These are phyloP conservation scores for Phanerochaete carnosa DNA, from an alignment of 768 basidiomycete species.

Conservation along the genomic window DNA sequence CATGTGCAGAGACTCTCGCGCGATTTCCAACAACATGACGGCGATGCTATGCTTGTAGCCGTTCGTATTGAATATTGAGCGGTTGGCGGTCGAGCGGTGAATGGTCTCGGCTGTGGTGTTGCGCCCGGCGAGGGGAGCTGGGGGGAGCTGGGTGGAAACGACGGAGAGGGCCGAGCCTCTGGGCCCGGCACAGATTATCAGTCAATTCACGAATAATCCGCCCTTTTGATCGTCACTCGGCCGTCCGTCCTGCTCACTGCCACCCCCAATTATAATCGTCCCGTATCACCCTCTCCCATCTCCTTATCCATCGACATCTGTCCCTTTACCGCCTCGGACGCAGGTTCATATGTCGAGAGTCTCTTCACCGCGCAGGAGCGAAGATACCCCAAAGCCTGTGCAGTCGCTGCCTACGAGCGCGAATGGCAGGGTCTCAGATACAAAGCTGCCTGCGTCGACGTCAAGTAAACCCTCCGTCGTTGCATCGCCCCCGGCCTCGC, in stretches of 20 bases:
- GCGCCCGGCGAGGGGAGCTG: background rate
- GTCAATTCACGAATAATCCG: background rate
- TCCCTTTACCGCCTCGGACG: background rate
- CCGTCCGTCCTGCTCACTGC: background rate
- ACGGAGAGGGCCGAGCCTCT: background rate
- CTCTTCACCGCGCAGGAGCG: background rate
- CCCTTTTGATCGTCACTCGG: slow-evolving; percentile 4
- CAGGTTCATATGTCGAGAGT: background rate
- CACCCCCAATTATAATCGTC: slow-evolving; percentile 3
- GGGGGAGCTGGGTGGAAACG: background rate
- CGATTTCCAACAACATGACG: too few species aligned
- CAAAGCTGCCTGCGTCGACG: background rate
- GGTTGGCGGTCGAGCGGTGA: too few species aligned
- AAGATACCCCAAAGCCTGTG: background rate
- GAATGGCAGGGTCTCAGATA: background rate
- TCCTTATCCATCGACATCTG: background rate
- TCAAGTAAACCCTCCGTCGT: background rate
- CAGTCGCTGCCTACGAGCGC: background rate
- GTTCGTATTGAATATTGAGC: too few species aligned
- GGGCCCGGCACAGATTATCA: background rate
- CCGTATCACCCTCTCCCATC: background rate
- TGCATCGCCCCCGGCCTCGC: background rate
- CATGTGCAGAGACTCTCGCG: background rate
- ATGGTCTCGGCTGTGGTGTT: background rate
- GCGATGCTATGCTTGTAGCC: too few species aligned